These are phyloP conservation scores for Emericellopsis atlantica DNA, from an alignment of 2,329 filamentous ascomycete species.

Conservation along the genomic window DNA sequence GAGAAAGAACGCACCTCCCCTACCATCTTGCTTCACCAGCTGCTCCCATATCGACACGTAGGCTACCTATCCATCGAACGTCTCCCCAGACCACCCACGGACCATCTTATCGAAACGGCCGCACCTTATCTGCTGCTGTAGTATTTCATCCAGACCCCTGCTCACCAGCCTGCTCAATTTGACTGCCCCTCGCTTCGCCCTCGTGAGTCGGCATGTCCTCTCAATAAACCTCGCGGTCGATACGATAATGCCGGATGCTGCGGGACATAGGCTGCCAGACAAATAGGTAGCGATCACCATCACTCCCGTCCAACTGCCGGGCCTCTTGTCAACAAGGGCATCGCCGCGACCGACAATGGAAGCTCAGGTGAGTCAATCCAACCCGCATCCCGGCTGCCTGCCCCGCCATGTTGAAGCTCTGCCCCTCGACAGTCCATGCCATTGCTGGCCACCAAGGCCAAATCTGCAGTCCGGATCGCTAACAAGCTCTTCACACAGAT, in stretches of 20 bases:
- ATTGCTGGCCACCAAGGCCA: no score
- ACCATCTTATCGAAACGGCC: no score
- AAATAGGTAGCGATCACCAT: slow-evolving; percentile 2
- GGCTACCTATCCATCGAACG: no score
- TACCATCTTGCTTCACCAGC: no score
- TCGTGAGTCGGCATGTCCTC: slow-evolving; percentile 3
- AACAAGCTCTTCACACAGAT: slow-evolving; percentile 40
- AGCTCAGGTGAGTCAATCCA: slow-evolving; percentile 2
- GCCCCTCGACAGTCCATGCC: no score
- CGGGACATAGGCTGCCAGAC: slow-evolving; percentile 2
- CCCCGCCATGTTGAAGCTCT: not conserved
- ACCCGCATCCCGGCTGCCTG: not conserved
- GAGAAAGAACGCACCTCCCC: not conserved
- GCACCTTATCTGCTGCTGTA: no score
- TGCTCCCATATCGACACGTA: no score
- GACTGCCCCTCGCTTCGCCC: slow-evolving; percentile 1
- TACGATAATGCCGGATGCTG: slow-evolving; percentile 3
- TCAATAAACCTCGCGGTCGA: not conserved
- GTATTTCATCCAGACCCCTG: not conserved
- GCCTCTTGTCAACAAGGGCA: not conserved
- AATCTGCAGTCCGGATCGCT: not conserved
- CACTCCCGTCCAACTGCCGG: not conserved
- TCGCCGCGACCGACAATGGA: slow-evolving; percentile 1
- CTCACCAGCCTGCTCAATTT: not conserved
- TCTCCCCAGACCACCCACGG: no score